Percentiles rank a stretch among this genome's conserved stretches.
Evolutionary conservation across 2,329 filamentous ascomycete genomes (phyloP).

Genomic region (Teratosphaeria pseudoeucalypti): DNA sequence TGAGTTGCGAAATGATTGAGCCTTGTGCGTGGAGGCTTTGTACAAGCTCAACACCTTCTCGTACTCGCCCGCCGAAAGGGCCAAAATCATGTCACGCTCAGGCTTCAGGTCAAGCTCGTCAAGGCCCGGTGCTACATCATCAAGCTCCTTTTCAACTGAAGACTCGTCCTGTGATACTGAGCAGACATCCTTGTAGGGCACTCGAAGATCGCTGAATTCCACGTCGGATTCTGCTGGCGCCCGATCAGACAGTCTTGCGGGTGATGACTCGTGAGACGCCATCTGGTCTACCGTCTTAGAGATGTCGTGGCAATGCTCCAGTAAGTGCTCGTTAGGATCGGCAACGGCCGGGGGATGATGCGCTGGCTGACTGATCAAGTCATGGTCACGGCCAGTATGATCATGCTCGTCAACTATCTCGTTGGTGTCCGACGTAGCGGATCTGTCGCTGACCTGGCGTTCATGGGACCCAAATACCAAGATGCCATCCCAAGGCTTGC

Average conservation of each 20-base stretch:
- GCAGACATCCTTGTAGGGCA: background rate
- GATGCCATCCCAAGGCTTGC: slow-evolving; percentile 2
- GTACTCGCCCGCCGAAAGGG: slow-evolving; percentile 13
- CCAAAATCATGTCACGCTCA: slow-evolving; percentile 15
- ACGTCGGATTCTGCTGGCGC: background rate
- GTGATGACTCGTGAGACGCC: background rate
- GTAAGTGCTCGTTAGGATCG: background rate
- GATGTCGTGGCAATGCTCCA: background rate
- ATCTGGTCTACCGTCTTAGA: background rate
- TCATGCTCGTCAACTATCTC: background rate
- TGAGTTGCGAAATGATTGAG: slow-evolving; percentile 16
- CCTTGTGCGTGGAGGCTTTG: slow-evolving; percentile 6
- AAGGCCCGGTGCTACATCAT: background rate
- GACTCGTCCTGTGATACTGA: background rate
- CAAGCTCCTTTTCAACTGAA: background rate
- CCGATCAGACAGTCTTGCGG: background rate
- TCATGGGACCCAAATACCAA: background rate
- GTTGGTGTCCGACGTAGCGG: background rate
- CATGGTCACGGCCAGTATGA: background rate
- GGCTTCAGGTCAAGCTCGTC: background rate
- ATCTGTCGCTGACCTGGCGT: background rate
- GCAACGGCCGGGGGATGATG: background rate
- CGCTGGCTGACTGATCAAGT: background rate
- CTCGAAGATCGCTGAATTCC: background rate
- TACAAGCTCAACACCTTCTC: slow-evolving; percentile 18